Conservation (phyloP, 2,329 filamentous ascomycete genomes). For the Penicillium capsulatum region DNA sequence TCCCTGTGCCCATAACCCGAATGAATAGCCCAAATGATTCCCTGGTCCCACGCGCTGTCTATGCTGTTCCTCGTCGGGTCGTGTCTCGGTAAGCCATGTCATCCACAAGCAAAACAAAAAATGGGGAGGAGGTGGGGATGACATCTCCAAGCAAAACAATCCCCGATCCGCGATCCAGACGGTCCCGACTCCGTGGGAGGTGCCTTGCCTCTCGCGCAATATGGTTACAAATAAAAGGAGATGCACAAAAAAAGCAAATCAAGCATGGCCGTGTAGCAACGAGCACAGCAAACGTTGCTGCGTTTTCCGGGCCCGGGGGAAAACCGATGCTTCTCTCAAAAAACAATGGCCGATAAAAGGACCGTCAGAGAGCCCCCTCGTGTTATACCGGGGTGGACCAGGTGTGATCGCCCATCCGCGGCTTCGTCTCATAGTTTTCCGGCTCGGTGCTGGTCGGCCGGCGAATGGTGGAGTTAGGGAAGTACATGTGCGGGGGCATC, state of each 20-base stretch:
- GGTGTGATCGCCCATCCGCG: conserved; percentile 36
- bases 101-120: conserved; percentile 22
- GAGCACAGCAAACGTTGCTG: too few relatives aligned
- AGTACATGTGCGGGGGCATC: conserved; percentile 64
- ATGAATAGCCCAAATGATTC: conserved; percentile 18
- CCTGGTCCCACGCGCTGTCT: conserved; percentile 19
- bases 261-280: conserved; percentile 3
- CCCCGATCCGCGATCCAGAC: neutral
- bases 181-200: conserved; percentile 8
- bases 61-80: conserved; percentile 27
- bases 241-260: conserved; percentile 9
- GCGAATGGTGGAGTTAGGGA: conserved; percentile 63
- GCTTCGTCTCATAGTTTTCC: conserved; percentile 60
- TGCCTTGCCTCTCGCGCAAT: conserved; percentile 2
- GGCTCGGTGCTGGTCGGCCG: conserved; percentile 73
- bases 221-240: conserved; percentile 12
- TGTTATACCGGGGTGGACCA: conserved; percentile 37
- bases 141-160: conserved; percentile 13
- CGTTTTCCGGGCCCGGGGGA: too few relatives aligned
- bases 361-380: conserved; percentile 1
- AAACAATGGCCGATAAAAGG: too few relatives aligned
- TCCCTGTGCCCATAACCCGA: conserved; percentile 19
- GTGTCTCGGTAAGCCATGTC: conserved; percentile 26
- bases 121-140: conserved; percentile 9
- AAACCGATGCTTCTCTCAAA: too few relatives aligned